These are phyloP conservation scores for Cenococcum geophilum DNA, from an alignment of 495 filamentous ascomycete genomes.

Conservation along the genomic window DNA sequence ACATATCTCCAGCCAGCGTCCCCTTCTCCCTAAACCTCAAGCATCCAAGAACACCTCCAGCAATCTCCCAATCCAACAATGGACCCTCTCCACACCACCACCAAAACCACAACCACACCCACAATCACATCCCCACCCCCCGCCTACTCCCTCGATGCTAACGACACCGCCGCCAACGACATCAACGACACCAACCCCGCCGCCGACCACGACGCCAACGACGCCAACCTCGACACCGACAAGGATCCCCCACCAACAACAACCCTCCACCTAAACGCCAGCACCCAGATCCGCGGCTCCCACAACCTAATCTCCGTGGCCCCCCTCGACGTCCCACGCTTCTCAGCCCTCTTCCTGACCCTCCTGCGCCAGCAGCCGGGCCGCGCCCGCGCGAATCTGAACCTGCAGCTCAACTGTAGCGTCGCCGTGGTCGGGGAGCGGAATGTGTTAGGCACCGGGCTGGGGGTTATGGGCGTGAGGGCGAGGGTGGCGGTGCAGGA, in stretches of 20 bases:
- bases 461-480: neutral
- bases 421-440: neutral
- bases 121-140: too few species aligned
- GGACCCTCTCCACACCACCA: neutral
- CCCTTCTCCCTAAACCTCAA: too few species aligned
- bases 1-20: too few species aligned
- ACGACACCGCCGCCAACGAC: too few species aligned
- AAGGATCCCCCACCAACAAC: too few species aligned
- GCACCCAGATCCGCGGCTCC: slow-evolving; percentile 5
- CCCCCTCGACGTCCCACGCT: neutral
- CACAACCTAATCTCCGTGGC: neutral
- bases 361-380: neutral
- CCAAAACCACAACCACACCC: neutral
- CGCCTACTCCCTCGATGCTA: too few species aligned
- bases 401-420: slow-evolving; percentile 1
- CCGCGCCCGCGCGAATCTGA: neutral
- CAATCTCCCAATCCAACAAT: too few species aligned
- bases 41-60: too few species aligned
- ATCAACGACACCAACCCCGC: too few species aligned
- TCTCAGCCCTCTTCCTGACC: neutral
- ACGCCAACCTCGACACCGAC: too few species aligned
- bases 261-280: neutral
- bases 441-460: neutral
- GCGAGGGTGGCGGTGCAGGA: neutral
- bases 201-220: too few species aligned